Percentiles rank a stretch among this genome's conserved stretches.
phyloP scores from a whole-genome alignment of 257 asterid species.

The Solanum gandarillasii region DNA sequence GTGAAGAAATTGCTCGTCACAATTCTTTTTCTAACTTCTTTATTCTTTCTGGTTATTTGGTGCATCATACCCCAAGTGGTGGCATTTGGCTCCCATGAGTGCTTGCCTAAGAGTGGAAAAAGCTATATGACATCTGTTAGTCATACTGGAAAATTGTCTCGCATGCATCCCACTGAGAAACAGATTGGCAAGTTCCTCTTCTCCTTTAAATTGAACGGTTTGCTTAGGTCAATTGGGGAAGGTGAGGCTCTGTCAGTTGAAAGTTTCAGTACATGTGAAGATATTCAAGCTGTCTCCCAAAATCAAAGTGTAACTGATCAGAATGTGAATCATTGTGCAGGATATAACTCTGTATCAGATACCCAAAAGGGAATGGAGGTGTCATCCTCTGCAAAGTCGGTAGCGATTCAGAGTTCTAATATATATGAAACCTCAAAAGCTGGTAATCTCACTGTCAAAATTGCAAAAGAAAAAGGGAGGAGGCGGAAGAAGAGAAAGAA shows the following conservation, averaged over 20 bases:
- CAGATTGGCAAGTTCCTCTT: slow-evolving; percentile 5
- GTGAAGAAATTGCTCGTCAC: slow-evolving; percentile 29
- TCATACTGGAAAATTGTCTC: slow-evolving; percentile 15
- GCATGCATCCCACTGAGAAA: slow-evolving; percentile 9
- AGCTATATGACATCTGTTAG: slow-evolving; percentile 10
- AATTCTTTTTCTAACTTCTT: slow-evolving; percentile 26
- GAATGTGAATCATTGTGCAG: neutral
- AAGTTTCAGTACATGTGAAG: slow-evolving; percentile 17
- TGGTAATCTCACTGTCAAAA: slow-evolving; percentile 37
- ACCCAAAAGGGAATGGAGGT: slow-evolving; percentile 4
- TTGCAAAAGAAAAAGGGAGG: slow-evolving; percentile 60
- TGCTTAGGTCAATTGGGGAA: slow-evolving; percentile 20
- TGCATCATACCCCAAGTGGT: slow-evolving; percentile 27
- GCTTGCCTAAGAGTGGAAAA: slow-evolving; percentile 25
- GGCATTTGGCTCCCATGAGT: slow-evolving; percentile 16
- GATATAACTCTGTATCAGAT: slow-evolving; percentile 7
- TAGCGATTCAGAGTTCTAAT: slow-evolving; percentile 19
- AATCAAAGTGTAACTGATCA: slow-evolving; percentile 6
- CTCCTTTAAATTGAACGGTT: slow-evolving; percentile 21
- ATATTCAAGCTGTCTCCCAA: slow-evolving; percentile 2
- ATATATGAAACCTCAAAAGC: slow-evolving; percentile 23
- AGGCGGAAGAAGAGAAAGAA: slow-evolving; percentile 64
- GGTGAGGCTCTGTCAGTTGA: slow-evolving; percentile 27
- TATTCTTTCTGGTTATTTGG: slow-evolving; percentile 30
- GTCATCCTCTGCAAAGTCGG: slow-evolving; percentile 3